Conservation (phyloP, 495 filamentous ascomycete species). For the Emericellopsis terricola region DNA sequence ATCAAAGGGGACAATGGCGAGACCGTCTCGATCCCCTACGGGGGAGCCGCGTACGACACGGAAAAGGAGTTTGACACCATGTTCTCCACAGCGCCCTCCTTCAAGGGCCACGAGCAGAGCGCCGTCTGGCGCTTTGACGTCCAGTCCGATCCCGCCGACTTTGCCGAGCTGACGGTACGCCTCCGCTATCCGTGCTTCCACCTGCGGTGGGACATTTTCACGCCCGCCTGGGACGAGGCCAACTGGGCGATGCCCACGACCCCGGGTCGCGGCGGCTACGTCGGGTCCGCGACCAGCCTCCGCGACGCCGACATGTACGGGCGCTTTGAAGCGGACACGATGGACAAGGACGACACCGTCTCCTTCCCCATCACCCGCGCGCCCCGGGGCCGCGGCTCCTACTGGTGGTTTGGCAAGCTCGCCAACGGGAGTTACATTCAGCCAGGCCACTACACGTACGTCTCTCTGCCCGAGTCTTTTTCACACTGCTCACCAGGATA, state of each 20-base stretch:
- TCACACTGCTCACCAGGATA: no score
- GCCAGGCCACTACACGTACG: slow-evolving; percentile 18
- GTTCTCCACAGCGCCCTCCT: slow-evolving; percentile 4
- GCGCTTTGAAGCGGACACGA: slow-evolving; percentile 6
- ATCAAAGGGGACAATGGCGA: slow-evolving; percentile 14
- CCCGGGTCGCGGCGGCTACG: slow-evolving; percentile 12
- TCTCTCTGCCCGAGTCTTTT: no score
- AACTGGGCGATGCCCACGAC: slow-evolving; percentile 19
- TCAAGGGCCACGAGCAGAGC: not conserved
- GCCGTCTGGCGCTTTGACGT: slow-evolving; percentile 6
- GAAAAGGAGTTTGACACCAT: slow-evolving; percentile 4
- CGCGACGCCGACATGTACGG: slow-evolving; percentile 5
- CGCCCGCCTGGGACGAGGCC: slow-evolving; percentile 8
- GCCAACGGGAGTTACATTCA: slow-evolving; percentile 14
- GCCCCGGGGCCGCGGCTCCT: slow-evolving; percentile 6
- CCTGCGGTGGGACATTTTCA: slow-evolving; percentile 15
- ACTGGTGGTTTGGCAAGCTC: slow-evolving; percentile 17
- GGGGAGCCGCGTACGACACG: slow-evolving; percentile 5
- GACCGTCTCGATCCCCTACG: slow-evolving; percentile 14
- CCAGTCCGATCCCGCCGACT: slow-evolving; percentile 4
- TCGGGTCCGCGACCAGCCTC: slow-evolving; percentile 15
- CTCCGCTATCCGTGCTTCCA: slow-evolving; percentile 12
- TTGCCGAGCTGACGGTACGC: slow-evolving; percentile 3
- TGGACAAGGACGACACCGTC: slow-evolving; percentile 7
- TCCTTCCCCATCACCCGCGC: slow-evolving; percentile 12